These are phyloP conservation scores for Dissoconium aciculare DNA, from an alignment of 2,329 filamentous ascomycete genomes.

Conservation along the genomic window DNA sequence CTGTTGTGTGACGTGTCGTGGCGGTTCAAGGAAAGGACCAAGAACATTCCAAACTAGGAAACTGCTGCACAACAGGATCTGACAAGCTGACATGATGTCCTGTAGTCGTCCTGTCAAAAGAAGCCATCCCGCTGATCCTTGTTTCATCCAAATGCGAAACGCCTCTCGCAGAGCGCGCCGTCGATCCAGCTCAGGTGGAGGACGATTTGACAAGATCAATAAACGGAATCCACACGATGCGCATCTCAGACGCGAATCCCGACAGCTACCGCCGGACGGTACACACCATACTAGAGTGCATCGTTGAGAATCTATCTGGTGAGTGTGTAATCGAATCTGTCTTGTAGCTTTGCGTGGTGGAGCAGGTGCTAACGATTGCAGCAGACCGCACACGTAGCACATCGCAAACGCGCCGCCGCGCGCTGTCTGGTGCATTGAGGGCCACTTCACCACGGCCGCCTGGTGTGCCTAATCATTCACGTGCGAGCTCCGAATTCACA, in stretches of 20 bases:
- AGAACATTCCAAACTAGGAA: background rate
- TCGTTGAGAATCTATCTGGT: conserved; percentile 54
- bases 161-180: conserved; percentile 51
- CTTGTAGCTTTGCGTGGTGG: conserved; percentile 1
- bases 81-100: background rate
- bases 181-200: conserved; percentile 55
- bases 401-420: conserved; percentile 26
- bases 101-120: too few species aligned
- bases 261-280: conserved; percentile 64
- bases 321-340: conserved; percentile 27
- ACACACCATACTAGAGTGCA: conserved; percentile 56
- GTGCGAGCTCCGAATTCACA: conserved; percentile 34
- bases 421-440: conserved; percentile 31
- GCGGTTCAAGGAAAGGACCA: background rate
- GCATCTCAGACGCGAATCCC: conserved; percentile 53
- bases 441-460: conserved; percentile 27
- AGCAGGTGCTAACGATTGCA: conserved; percentile 5
- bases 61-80: background rate
- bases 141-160: conserved; percentile 85
- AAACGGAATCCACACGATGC: conserved; percentile 53
- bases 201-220: conserved; percentile 46
- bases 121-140: conserved; percentile 59
- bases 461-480: conserved; percentile 28
- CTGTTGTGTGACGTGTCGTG: too few species aligned
- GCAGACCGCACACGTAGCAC: conserved; percentile 10